Evolutionary conservation across 2,329 filamentous ascomycete species (phyloP), one percentile per base, ranked within the genome.

Genomic region (Magnaporthales sp.): DNA sequence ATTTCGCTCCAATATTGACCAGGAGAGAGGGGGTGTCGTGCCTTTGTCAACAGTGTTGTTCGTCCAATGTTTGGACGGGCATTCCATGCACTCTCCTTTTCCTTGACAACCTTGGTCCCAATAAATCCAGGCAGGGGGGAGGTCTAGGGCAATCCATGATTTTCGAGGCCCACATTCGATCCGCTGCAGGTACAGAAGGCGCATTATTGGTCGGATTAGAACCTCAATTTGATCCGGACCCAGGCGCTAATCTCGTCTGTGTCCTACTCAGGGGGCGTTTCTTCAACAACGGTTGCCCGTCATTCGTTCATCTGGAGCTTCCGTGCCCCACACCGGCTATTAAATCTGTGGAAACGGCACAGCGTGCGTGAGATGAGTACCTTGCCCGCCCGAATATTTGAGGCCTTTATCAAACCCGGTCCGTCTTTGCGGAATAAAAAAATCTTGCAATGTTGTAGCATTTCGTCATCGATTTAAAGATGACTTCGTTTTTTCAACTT

Each of bases 201-300:
- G 7, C 3, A 1, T 24, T 1, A 58, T 58, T 58, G 54, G 54
- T 58, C 54, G 13, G 8, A 0, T 15, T 6, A 9, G 22, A 24
- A 1, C n/a, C 54, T 10, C 24, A 54, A 51, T 64, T 22, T 51
- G 32, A 27, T 46, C 32, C 19, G 6, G 32, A 51, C 62, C 62
- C 24, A 24, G 9, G 32, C 62, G 62, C 62, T 64, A 64, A 64
- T 64, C 32, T 64, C 32, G 62, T 64, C 62, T n/a, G 10, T 27
- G 54, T 24, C 24, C 54, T 58, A 24, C 22, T 58, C 54, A 58
- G 54, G 54, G 32, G 54, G 54, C 54, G 54, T 58, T 58, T 58
- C 54, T 58, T 58, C 54, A 58, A 26, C 54, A 58, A 58, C 54
- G 10, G 11, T 22, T 22, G 54, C n/a, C 54, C 22, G 15, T 10